Evolutionary conservation across 2,329 filamentous ascomycete genomes (phyloP).

Genomic region (Westerdykella aurantiaca): DNA sequence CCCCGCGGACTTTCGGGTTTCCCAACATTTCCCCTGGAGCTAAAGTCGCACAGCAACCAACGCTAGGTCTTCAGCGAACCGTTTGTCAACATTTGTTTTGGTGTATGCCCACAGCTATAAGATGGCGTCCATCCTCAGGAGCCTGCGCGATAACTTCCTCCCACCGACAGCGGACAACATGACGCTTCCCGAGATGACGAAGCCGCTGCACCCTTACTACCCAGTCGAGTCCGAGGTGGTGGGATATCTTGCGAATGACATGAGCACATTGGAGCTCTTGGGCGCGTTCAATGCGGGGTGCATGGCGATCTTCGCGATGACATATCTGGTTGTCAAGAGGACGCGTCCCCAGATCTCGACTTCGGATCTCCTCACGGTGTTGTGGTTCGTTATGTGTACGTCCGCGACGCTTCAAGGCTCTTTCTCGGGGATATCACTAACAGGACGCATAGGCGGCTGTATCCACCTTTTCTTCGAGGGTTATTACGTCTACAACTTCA

Average conservation of each 20-base stretch:
- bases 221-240: constrained; percentile 58
- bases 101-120: background rate
- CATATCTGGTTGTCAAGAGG: constrained; percentile 50
- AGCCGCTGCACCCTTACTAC: constrained; percentile 61
- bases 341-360: constrained; percentile 49
- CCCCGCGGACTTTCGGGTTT: no score
- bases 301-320: constrained; percentile 52
- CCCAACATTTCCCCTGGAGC: no score
- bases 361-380: constrained; percentile 53
- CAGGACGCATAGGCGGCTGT: constrained; percentile 48
- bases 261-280: constrained; percentile 55
- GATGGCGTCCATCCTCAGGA: constrained; percentile 9
- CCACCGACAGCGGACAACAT: constrained; percentile 1
- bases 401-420: constrained; percentile 16
- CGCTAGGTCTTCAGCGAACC: no score
- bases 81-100: no score
- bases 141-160: constrained; percentile 5
- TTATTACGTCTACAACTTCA: constrained; percentile 70
- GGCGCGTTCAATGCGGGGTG: constrained; percentile 54
- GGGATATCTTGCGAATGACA: constrained; percentile 62
- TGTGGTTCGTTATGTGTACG: constrained; percentile 73
- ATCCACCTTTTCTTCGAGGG: constrained; percentile 81
- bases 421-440: constrained; percentile 3
- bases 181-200: background rate
- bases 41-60: no score